These are phyloP conservation scores for Huntiella savannae DNA, from an alignment of 2,329 filamentous ascomycete species.

Conservation along the genomic window DNA sequence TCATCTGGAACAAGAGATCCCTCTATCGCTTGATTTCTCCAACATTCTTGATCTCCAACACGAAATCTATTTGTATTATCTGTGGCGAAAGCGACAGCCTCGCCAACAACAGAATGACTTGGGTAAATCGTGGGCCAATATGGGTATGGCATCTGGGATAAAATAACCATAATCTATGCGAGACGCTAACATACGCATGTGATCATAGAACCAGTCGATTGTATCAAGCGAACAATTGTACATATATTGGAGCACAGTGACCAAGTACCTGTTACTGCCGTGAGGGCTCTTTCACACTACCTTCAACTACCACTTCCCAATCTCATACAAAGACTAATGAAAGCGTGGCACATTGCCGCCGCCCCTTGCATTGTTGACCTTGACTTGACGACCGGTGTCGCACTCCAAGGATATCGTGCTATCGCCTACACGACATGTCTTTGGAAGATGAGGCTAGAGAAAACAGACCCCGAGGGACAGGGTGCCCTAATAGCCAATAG, in stretches of 20 bases:
- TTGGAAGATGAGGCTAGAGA: neutral
- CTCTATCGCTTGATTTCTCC: too few relatives aligned
- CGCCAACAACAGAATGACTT: too few relatives aligned
- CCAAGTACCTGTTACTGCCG: neutral
- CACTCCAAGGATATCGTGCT: conserved; percentile 4
- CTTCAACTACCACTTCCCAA: neutral
- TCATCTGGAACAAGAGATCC: too few relatives aligned
- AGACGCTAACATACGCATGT: too few relatives aligned
- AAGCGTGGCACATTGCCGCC: conserved; percentile 2
- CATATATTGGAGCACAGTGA: neutral
- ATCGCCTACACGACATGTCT: conserved; percentile 1
- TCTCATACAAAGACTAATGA: neutral
- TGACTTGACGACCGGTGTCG: conserved; percentile 1
- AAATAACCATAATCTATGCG: too few relatives aligned
- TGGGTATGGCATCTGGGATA: too few relatives aligned
- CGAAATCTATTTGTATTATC: too few relatives aligned
- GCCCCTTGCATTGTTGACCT: conserved; percentile 4
- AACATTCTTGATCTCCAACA: too few relatives aligned
- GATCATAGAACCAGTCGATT: too few relatives aligned
- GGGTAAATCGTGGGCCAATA: too few relatives aligned
- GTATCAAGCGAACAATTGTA: too few relatives aligned
- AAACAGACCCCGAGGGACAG: neutral
- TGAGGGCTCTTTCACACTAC: neutral
- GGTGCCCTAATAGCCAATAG: neutral
- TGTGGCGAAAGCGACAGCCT: too few relatives aligned